Evolutionary conservation across 805 yeast genomes (phyloP).

Genomic region (Danielozyma ontarioensis): DNA sequence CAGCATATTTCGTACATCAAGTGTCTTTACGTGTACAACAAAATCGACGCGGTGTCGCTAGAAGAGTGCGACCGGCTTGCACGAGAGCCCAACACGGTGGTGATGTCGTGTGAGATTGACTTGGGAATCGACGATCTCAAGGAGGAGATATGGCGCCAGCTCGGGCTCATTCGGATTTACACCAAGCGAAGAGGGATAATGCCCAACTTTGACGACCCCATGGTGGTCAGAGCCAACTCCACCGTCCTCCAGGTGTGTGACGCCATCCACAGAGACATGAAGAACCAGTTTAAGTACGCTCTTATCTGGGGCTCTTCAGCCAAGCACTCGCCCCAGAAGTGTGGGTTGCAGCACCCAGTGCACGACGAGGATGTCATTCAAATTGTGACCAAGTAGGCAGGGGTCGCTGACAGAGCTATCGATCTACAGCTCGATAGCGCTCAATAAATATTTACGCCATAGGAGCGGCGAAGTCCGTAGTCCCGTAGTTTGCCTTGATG

Average conservation of each 20-base stretch:
- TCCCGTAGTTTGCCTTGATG: too few relatives aligned
- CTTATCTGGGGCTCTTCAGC: slow-evolving; percentile 95
- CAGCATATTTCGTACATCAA: slow-evolving; percentile 83
- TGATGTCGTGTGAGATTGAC: slow-evolving; percentile 86
- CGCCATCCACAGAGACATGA: slow-evolving; percentile 87
- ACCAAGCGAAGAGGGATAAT: slow-evolving; percentile 81
- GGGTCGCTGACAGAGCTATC: background rate
- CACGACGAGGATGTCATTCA: slow-evolving; percentile 94
- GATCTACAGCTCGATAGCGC: background rate
- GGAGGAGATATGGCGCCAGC: slow-evolving; percentile 90
- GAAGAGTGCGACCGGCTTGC: slow-evolving; percentile 94
- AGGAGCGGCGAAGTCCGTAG: too few relatives aligned
- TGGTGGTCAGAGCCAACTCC: slow-evolving; percentile 79
- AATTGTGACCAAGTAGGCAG: slow-evolving; percentile 67
- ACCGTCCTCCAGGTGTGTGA: slow-evolving; percentile 86
- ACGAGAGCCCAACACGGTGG: slow-evolving; percentile 87
- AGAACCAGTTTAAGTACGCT: slow-evolving; percentile 88
- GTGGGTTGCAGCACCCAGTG: slow-evolving; percentile 80
- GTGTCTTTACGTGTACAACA: slow-evolving; percentile 91
- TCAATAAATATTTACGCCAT: background rate
- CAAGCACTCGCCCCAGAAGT: slow-evolving; percentile 93
- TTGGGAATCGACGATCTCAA: slow-evolving; percentile 83
- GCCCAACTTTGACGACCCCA: slow-evolving; percentile 84
- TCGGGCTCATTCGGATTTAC: slow-evolving; percentile 72
- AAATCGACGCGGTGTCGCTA: slow-evolving; percentile 89